Evolutionary conservation across 108 stramenopile genomes (phyloP), one percentile per base, ranked within the genome.

Genomic region (Cyclotella baltica): DNA sequence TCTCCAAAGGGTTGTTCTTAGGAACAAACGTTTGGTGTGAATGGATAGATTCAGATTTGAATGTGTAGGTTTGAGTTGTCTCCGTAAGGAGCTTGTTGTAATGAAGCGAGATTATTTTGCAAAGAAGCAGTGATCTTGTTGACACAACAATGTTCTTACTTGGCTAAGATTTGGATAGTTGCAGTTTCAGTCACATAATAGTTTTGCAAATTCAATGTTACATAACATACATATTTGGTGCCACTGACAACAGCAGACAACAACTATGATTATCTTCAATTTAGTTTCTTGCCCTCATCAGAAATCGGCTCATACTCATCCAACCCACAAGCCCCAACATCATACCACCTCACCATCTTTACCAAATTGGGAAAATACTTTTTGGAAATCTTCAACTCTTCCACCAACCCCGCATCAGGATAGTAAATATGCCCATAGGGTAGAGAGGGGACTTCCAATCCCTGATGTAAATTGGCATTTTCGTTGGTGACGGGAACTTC

Each of bases 351-450:
- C 36, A 78, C 77, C 75, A 40, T 80, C 58, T 76, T 75, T 1
- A 75, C 75, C 57, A 85, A 74, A 36, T 53, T 68, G 18, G 30
- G 50, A 62, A 82, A 84, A 59, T 87, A 59, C 36, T 79, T 85
- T 56, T 85, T 82, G 3, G 83, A 67, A 15, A 90, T 83, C 56
- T 79, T 87, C 62, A 84, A 36, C 61, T 90, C 90, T 70, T 90
- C 90, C 16, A 90, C 90, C 27, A 90, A 51, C 20, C 90, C 90
- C n/a, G 80, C 84, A 10, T 53, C n/a, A 6, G 90, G 90, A 67
- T 86, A 65, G 56, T 90, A 90, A 50, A 90, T 87, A 62, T 90
- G 90, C 10, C 79, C 90, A 80, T 86, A 90, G 13, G 90, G 90
- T 6, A 90, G 56, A 6, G 75, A 70, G 20, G 86, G 88, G 0